These are phyloP conservation scores for Eutypa lata DNA, from an alignment of 2,329 filamentous ascomycete species.

Conservation along the genomic window DNA sequence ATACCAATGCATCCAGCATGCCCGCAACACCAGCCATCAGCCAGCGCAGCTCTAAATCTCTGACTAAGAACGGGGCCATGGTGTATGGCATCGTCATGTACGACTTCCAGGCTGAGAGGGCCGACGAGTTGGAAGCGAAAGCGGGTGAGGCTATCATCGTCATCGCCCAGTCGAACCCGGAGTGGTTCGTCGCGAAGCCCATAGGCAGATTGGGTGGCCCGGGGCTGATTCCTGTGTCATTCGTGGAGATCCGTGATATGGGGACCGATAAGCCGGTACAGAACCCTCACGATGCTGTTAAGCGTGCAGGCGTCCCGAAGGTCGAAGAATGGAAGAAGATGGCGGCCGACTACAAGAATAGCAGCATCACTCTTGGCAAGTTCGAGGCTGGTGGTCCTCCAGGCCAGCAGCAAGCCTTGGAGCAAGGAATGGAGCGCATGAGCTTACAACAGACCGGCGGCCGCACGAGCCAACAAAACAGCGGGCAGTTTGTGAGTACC, in stretches of 20 bases:
- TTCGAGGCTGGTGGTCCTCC: constrained; percentile 60
- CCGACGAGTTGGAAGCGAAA: constrained; percentile 95
- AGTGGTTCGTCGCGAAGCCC: constrained; percentile 99
- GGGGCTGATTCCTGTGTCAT: constrained; percentile 92
- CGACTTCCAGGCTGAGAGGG: constrained; percentile 89
- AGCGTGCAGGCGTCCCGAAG: constrained; percentile 82
- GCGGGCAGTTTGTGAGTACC: constrained; percentile 19
- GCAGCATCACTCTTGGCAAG: constrained; percentile 92
- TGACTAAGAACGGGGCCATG: constrained; percentile 68
- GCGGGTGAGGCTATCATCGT: constrained; percentile 96
- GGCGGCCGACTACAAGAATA: constrained; percentile 98
- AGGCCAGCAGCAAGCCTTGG: constrained; percentile 49
- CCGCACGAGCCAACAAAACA: constrained; percentile 46
- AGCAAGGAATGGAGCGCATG: constrained; percentile 74
- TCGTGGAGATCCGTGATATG: constrained; percentile 96
- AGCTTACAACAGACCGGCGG: constrained; percentile 58
- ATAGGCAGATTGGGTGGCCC: constrained; percentile 95
- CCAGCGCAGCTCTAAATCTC: constrained; percentile 49
- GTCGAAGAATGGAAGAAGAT: constrained; percentile 99
- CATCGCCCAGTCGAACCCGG: constrained; percentile 95
- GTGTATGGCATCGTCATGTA: constrained; percentile 97
- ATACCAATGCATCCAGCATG: constrained; percentile 36
- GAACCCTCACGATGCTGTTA: constrained; percentile 82
- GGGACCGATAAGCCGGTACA: constrained; percentile 76
- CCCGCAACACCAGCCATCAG: constrained; percentile 32